phyloP scores from a whole-genome alignment of 768 basidiomycete genomes.

The Russula compacta region DNA sequence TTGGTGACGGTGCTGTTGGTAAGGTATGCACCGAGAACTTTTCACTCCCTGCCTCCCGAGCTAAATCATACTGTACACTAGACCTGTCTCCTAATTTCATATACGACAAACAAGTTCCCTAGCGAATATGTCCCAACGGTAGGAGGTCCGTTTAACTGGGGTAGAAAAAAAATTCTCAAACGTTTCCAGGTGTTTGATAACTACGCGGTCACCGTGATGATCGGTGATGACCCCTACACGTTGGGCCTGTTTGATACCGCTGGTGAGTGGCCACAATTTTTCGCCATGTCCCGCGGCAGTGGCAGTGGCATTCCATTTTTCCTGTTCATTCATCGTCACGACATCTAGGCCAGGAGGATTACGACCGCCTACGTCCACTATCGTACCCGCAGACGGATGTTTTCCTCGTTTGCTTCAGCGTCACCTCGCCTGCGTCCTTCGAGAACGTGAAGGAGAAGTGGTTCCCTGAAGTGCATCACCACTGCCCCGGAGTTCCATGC shows the following conservation, averaged over 20 bases:
- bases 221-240: constrained; percentile 98
- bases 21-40: constrained; percentile 53
- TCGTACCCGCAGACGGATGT: constrained; percentile 99
- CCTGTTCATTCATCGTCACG: constrained; percentile 12
- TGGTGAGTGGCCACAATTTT: constrained; percentile 45
- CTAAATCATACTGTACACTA: constrained; percentile 26
- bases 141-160: constrained; percentile 30
- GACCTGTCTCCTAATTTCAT: constrained; percentile 96
- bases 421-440: constrained; percentile 95
- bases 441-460: constrained; percentile 99
- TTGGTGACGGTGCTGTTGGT: constrained; percentile 96
- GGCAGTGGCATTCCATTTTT: background rate
- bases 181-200: constrained; percentile 81
- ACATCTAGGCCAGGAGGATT: constrained; percentile 90
- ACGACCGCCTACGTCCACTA: constrained; percentile 96
- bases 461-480: constrained; percentile 99
- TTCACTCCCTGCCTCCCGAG: background rate
- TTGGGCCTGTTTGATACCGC: constrained; percentile 98
- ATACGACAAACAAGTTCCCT: constrained; percentile 97
- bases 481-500: constrained; percentile 98
- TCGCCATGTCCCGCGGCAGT: background rate
- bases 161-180: constrained; percentile 16
- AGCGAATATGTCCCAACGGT: constrained; percentile 99
- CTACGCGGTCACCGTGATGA: constrained; percentile 99
- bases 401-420: constrained; percentile 98